Evolutionary conservation across 164 flowering plant genomes (phyloP).

Genomic region (Platanus orientalis): DNA sequence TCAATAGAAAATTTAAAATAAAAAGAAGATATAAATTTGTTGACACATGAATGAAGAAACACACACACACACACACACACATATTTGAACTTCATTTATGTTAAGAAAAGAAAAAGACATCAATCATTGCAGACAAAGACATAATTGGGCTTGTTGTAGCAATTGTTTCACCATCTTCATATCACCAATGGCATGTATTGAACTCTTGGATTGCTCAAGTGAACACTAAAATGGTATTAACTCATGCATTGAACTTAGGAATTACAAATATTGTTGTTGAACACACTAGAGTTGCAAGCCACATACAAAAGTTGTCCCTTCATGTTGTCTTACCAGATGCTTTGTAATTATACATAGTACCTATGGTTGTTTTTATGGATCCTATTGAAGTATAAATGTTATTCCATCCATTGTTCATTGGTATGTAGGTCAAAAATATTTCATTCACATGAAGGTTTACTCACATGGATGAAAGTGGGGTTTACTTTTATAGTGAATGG

Average conservation of each 20-base stretch:
- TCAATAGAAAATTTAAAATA: too few species aligned
- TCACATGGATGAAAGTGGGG: too few species aligned
- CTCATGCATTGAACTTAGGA: conserved; percentile 58
- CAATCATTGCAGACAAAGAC: too few species aligned
- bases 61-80: too few species aligned
- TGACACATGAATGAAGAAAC: too few species aligned
- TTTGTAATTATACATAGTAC: conserved; percentile 49
- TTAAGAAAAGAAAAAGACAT: too few species aligned
- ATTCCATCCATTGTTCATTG: conserved; percentile 50
- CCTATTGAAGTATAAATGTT: conserved; percentile 40
- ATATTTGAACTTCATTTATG: too few species aligned
- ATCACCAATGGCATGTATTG: conserved; percentile 64
- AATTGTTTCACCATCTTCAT: conserved; percentile 69
- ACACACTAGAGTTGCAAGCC: conserved; percentile 82
- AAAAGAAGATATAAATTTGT: too few species aligned
- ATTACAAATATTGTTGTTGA: conserved; percentile 62
- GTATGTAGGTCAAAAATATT: conserved; percentile 68
- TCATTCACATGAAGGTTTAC: conserved; percentile 64
- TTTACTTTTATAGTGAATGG: too few species aligned
- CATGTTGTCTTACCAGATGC: conserved; percentile 80
- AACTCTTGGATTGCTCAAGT: conserved; percentile 76
- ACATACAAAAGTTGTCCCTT: conserved; percentile 67
- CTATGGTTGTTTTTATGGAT: conserved; percentile 48
- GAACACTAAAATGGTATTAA: conserved; percentile 49
- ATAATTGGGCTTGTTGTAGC: conserved; percentile 42